These are phyloP conservation scores for Saccharum officinarum DNA, from an alignment of 176 grass and related monocot species.

Conservation along the genomic window DNA sequence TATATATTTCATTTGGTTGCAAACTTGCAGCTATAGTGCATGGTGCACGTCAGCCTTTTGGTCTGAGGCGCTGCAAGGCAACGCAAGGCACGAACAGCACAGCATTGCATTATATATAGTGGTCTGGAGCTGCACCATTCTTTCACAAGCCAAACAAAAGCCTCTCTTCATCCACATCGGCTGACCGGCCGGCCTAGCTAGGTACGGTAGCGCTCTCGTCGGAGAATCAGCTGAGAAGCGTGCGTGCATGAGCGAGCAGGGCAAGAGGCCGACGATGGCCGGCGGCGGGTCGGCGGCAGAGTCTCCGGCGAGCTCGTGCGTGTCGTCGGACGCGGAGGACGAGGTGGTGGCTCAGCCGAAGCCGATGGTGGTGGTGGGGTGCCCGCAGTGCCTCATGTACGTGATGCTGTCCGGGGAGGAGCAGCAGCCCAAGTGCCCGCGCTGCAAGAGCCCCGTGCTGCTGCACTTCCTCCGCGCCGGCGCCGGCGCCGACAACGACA, in stretches of 20 bases:
- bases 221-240: background rate
- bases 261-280: constrained; percentile 20
- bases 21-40: background rate
- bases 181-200: background rate
- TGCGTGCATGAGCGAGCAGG: constrained; percentile 9
- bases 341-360: constrained; percentile 28
- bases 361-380: constrained; percentile 69
- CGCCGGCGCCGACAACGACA: background rate
- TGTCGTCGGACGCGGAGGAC: constrained; percentile 69
- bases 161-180: background rate
- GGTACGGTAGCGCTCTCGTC: too few species aligned
- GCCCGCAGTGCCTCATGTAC: constrained; percentile 80
- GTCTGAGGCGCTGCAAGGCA: background rate
- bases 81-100: background rate
- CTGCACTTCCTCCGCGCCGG: constrained; percentile 44
- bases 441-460: constrained; percentile 70
- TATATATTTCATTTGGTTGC: background rate
- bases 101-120: constrained; percentile 15
- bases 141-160: constrained; percentile 13
- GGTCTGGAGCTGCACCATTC: constrained; percentile 26
- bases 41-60: background rate
- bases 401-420: constrained; percentile 67
- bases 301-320: constrained; percentile 78
- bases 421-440: constrained; percentile 60
- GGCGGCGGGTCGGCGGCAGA: constrained; percentile 2